Evolutionary conservation across 2,329 filamentous ascomycete genomes (phyloP).

Genomic region (Epicoccum sorghinum): DNA sequence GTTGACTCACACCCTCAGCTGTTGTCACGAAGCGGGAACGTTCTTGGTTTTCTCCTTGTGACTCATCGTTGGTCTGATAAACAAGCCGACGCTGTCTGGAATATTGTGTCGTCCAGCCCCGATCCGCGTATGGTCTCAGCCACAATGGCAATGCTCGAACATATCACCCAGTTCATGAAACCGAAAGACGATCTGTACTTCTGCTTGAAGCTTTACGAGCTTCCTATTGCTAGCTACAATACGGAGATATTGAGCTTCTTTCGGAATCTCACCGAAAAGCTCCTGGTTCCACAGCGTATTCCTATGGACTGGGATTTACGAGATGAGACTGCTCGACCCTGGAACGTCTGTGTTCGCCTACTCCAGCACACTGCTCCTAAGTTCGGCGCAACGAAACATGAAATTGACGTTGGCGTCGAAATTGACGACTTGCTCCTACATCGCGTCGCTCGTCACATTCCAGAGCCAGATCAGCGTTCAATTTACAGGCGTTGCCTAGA

Average conservation of each 20-base stretch:
- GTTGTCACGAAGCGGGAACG: constrained; percentile 79
- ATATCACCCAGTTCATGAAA: constrained; percentile 54
- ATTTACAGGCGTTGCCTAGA: constrained; percentile 71
- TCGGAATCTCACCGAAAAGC: constrained; percentile 31
- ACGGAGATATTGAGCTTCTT: constrained; percentile 41
- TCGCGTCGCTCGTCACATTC: constrained; percentile 63
- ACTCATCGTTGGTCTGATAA: constrained; percentile 73
- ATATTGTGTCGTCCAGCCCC: constrained; percentile 78
- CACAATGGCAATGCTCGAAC: constrained; percentile 69
- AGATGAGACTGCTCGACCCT: constrained; percentile 48
- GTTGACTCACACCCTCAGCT: constrained; percentile 92
- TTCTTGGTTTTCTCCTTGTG: constrained; percentile 85
- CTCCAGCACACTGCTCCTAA: constrained; percentile 72
- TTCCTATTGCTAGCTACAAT: constrained; percentile 40
- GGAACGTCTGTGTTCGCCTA: constrained; percentile 67
- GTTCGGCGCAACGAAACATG: constrained; percentile 61
- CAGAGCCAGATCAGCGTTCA: constrained; percentile 63
- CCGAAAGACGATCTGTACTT: constrained; percentile 61
- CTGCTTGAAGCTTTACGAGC: constrained; percentile 69
- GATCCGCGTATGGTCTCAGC: constrained; percentile 86
- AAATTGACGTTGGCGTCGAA: constrained; percentile 68
- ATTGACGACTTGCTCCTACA: constrained; percentile 64
- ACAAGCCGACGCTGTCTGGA: constrained; percentile 84
- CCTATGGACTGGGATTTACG: constrained; percentile 21
- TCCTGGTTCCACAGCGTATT: constrained; percentile 18